Base-by-base conservation (phyloP, 225 moss, liverwort and hornwort genomes). In the Physcomitrellopsis africana region DNA sequence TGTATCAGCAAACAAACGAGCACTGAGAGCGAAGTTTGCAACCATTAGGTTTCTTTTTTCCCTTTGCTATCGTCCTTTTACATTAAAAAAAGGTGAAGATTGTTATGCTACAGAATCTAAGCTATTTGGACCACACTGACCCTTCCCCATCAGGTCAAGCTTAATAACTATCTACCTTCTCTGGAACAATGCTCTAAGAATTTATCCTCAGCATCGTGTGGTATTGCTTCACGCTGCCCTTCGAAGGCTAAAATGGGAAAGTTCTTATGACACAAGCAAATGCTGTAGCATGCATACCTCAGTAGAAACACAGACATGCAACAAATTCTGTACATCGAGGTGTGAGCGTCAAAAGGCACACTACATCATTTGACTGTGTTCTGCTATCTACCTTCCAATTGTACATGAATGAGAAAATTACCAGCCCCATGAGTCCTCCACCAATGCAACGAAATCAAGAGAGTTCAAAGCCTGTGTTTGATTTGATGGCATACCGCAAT, bases 381-480 rank as follows among this genome's bases (percentile, higher is more conserved):
- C 15, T 46, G 57, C 74, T 69, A 56, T 48, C 70, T 51, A 51
- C 70, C 58, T 75, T 67, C 56, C 70, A 67, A 65, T 72, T 59
- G 53, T 60, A 71, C 81, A 67, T 29, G 53, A 55, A 75, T 51
- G 56, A 42, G 57, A 66, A 58, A 51, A 54, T 58, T 45, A 27
- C 54, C 29, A 26, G 53, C 51, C 45, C 45, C 52, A 67, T 51
- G 1, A 76, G 46, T 61, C 37, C 65, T 64, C 55, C 22, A 37
- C 48, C 22, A 52, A 46, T 61, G 53, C n/a, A 27, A 47, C 48
- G 48, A 65, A 60, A 55, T 85, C 78, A 85, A 56, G 91, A 95
- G 61, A 95, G 91, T 80, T 95, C 94, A 78, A 95, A 95, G 67
- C 94, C 94, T 68, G 92, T 85, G 70, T 95, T 95, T 16, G 91